These are phyloP conservation scores for Jackrogersella minutella DNA, from an alignment of 495 filamentous ascomycete species.

Conservation along the genomic window DNA sequence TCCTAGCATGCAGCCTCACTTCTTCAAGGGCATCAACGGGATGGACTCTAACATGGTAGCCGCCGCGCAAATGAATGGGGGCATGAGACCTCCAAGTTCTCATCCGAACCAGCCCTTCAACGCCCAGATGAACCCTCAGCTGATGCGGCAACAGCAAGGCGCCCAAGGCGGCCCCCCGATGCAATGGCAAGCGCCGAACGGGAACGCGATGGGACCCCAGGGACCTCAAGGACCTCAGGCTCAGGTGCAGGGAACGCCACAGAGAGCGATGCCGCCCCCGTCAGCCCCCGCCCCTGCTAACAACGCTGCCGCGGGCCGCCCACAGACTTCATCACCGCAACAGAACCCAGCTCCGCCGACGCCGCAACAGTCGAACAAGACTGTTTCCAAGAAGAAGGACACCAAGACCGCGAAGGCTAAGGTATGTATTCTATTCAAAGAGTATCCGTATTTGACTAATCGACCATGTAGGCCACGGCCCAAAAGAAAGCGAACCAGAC, in stretches of 20 bases:
- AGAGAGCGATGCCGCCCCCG: slow-evolving; percentile 88
- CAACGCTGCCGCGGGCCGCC: slow-evolving; percentile 58
- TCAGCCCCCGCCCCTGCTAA: slow-evolving; percentile 73
- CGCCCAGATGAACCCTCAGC: slow-evolving; percentile 69
- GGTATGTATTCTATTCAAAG: slow-evolving; percentile 62
- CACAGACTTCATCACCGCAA: slow-evolving; percentile 81
- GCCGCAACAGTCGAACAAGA: slow-evolving; percentile 78
- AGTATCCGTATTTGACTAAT: slow-evolving; percentile 38
- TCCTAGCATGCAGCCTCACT: slow-evolving; percentile 67
- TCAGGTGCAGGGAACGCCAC: slow-evolving; percentile 75
- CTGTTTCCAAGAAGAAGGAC: slow-evolving; percentile 87
- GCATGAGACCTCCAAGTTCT: slow-evolving; percentile 87
- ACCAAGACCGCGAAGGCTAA: slow-evolving; percentile 72
- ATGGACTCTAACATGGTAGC: slow-evolving; percentile 65
- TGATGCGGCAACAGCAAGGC: slow-evolving; percentile 50
- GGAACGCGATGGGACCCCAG: slow-evolving; percentile 66
- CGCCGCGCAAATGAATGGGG: slow-evolving; percentile 65
- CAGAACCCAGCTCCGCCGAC: slow-evolving; percentile 84
- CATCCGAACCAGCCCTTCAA: slow-evolving; percentile 73
- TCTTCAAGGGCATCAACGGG: slow-evolving; percentile 58
- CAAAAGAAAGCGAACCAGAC: slow-evolving; percentile 75
- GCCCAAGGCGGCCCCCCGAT: slow-evolving; percentile 50
- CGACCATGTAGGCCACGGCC: slow-evolving; percentile 59
- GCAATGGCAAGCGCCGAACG: slow-evolving; percentile 69
- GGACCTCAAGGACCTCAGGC: slow-evolving; percentile 62